Evolutionary conservation across 495 filamentous ascomycete species (phyloP), one percentile per base, ranked within the genome.

Genomic region (Penicillium nucicola): DNA sequence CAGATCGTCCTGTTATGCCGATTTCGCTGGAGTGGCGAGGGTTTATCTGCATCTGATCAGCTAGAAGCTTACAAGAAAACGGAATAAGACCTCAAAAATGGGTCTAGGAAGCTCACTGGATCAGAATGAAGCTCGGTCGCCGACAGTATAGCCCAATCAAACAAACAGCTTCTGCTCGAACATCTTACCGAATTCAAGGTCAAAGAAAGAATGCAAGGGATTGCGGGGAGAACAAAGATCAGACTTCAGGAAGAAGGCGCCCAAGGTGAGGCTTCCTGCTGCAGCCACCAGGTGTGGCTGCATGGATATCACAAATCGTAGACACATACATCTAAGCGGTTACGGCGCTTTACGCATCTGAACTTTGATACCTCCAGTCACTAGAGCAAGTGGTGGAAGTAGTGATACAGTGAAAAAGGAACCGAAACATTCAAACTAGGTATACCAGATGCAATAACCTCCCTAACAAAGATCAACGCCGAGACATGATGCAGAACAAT

Each of bases 1-100:
- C 40, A 35, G 57, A 61, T 64, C 60, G 51, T 32, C 56, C 46
- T 41, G 28, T 53, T 46, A 47, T 53, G 45, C 52, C 56, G 45
- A 48, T 50, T 20, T 48, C 34, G 50, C 46, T 46, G 45, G 56
- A 36, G 20, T 32, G 42, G 46, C 30, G 20, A 19, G 14, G 17
- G 44, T 36, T 45, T 25, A 18, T 32, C 41, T 51, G 47, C 41
- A 20, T 39, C 30, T 19, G 42, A 43, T 52, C 23, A 52, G 48
- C 28, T 33, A 32, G 28, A 10, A 43, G 44, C 20, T 22, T 5
- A n/a, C 20, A 42, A 33, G 22, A 34, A 25, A n/a, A n/a, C n/a
- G n/a, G n/a, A n/a, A n/a, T n/a, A n/a, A n/a, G n/a, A 40, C 51
- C 48, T 37, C 45, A 36, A 49, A 50, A 25, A 33, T 34, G 25